phyloP scores from a whole-genome alignment of 192 early-diverging fungal genomes.

The Spizellomyces punctatus region DNA sequence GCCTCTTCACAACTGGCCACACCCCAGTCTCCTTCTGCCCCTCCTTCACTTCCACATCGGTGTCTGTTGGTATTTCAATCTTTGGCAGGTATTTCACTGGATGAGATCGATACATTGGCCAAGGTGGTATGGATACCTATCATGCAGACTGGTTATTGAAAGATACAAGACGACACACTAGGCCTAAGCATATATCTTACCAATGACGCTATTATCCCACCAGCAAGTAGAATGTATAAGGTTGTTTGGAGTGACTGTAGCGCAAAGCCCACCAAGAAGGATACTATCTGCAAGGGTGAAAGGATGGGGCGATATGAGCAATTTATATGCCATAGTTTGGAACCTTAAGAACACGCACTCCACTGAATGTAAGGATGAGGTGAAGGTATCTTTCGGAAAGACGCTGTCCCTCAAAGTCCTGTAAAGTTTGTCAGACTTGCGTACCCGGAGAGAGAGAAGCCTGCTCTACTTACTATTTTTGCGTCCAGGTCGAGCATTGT shows the following conservation, averaged over 20 bases:
- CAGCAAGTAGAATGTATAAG: background rate
- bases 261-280: background rate
- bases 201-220: background rate
- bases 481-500: background rate
- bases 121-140: background rate
- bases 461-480: background rate
- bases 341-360: background rate
- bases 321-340: no score
- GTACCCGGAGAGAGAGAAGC: background rate
- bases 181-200: background rate
- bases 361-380: background rate
- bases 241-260: background rate
- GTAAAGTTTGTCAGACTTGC: background rate
- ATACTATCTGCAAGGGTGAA: background rate
- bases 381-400: background rate
- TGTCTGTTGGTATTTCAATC: background rate
- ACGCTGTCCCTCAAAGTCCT: background rate
- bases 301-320: no score
- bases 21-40: background rate
- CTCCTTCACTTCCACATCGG: background rate
- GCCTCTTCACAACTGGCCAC: background rate
- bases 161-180: background rate
- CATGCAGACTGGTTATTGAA: background rate
- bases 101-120: constrained; percentile 6
- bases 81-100: background rate